phyloP scores from a whole-genome alignment of 1,284 basidiomycete species.

The Peniophora sp. region DNA sequence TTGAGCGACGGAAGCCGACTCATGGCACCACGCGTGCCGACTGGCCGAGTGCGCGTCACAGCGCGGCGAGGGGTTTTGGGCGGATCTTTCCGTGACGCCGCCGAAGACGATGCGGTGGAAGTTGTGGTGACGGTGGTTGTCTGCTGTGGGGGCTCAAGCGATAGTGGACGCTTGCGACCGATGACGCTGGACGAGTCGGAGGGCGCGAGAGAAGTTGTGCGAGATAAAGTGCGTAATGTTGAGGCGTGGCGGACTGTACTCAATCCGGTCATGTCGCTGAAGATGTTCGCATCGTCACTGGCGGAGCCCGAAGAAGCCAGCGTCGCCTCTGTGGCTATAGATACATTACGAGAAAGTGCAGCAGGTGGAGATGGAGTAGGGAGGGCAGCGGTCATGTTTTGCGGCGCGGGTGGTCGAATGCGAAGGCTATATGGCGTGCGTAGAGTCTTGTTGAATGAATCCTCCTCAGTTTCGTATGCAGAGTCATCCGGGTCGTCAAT shows the following conservation, averaged over 20 bases:
- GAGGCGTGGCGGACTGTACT: slow-evolving; percentile 37
- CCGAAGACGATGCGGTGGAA: not conserved
- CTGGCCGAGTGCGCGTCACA: not conserved
- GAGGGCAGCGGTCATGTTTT: not conserved
- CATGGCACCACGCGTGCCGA: not conserved
- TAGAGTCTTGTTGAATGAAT: slow-evolving; percentile 58
- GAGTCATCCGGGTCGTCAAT: slow-evolving; percentile 21
- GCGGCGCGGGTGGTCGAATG: not conserved
- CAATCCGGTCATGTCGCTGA: slow-evolving; percentile 33
- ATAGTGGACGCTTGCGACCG: slow-evolving; percentile 19
- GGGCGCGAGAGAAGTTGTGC: slow-evolving; percentile 18
- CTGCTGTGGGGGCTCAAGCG: slow-evolving; percentile 8
- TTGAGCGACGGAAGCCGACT: too few relatives aligned
- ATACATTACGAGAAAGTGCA: slow-evolving; percentile 11
- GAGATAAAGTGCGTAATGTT: slow-evolving; percentile 35
- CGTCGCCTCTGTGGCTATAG: slow-evolving; percentile 21
- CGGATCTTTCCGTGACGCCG: not conserved
- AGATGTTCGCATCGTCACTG: slow-evolving; percentile 25
- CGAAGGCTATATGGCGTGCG: slow-evolving; percentile 43
- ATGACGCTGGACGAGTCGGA: slow-evolving; percentile 15
- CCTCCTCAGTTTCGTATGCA: slow-evolving; percentile 38
- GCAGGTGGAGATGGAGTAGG: slow-evolving; percentile 4
- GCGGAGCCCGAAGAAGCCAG: slow-evolving; percentile 17
- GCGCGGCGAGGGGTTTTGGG: not conserved
- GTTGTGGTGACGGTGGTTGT: slow-evolving; percentile 4